A percentile compares a stretch with the other conserved stretches of the same genome.
Evolutionary conservation across 208 protist genomes (phyloP).

Genomic region (Leishmania gerbilli): DNA sequence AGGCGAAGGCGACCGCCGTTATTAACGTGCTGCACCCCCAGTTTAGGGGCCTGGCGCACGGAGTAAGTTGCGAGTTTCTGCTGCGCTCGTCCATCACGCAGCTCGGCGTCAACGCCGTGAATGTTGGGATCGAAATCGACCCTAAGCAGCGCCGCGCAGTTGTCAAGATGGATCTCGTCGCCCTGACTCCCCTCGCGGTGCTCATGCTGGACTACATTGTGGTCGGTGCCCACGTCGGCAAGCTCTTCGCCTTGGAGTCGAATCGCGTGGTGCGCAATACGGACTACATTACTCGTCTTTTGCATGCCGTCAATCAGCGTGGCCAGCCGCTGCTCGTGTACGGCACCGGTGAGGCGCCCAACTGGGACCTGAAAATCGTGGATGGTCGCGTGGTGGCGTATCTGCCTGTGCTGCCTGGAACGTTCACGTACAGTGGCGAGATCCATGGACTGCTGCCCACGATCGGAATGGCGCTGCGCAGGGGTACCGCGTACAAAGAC

Average conservation of each 20-base stretch:
- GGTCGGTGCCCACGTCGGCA: constrained; percentile 79
- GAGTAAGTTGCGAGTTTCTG: constrained; percentile 75
- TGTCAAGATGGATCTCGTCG: constrained; percentile 68
- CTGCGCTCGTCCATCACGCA: constrained; percentile 90
- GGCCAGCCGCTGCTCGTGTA: constrained; percentile 82
- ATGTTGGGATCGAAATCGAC: constrained; percentile 66
- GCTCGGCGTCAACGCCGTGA: constrained; percentile 85
- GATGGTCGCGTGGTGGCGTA: constrained; percentile 87
- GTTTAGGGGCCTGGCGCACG: constrained; percentile 75
- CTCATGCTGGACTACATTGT: constrained; percentile 85
- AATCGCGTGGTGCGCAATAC: constrained; percentile 75
- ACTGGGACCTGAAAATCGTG: constrained; percentile 78
- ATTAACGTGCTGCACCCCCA: constrained; percentile 65
- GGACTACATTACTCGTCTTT: constrained; percentile 80
- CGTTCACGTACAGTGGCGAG: constrained; percentile 80
- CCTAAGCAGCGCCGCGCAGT: constrained; percentile 28
- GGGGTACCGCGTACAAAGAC: constrained; percentile 80
- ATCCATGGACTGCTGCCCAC: constrained; percentile 89
- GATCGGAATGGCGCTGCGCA: constrained; percentile 75
- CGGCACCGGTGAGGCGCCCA: constrained; percentile 54
- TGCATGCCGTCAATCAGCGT: constrained; percentile 63
- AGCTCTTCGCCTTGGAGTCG: constrained; percentile 84
- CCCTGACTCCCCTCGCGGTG: constrained; percentile 81
- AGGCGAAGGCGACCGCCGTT: constrained; percentile 40
- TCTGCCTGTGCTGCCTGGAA: constrained; percentile 77